Percentiles rank a stretch among this genome's conserved stretches.
phyloP scores from a whole-genome alignment of 2,329 filamentous ascomycete genomes.

The Colletotrichum acutatum region DNA sequence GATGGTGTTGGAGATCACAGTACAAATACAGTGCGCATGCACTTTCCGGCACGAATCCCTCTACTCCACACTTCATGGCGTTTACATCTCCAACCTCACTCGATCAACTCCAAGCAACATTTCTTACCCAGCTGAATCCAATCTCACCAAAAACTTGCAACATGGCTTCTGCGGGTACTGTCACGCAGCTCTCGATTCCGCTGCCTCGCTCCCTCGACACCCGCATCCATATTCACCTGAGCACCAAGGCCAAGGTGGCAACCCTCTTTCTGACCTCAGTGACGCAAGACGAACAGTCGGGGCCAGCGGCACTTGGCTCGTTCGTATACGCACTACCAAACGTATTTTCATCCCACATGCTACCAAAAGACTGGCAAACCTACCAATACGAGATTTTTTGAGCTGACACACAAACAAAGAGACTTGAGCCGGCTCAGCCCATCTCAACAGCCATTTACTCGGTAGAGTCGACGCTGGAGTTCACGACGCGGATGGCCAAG shows the following conservation, averaged over 20 bases:
- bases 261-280: conserved; percentile 72
- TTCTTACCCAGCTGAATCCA: not conserved
- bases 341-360: conserved; percentile 59
- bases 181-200: conserved; percentile 64
- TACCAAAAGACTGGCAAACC: not conserved
- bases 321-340: conserved; percentile 95
- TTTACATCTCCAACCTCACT: conserved; percentile 22
- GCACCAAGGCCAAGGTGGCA: conserved; percentile 66
- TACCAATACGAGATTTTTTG: not conserved
- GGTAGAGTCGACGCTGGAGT: conserved; percentile 82
- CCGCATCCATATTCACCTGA: conserved; percentile 69
- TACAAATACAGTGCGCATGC: not conserved
- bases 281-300: conserved; percentile 60
- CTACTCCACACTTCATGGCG: conserved; percentile 5
- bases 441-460: conserved; percentile 84
- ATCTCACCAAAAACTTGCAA: not conserved
- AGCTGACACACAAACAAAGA: conserved; percentile 46
- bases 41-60: not conserved
- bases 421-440: conserved; percentile 67
- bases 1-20: conserved; percentile 4
- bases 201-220: conserved; percentile 70
- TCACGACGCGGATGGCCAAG: conserved; percentile 86
- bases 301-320: conserved; percentile 76
- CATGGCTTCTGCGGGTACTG: conserved; percentile 38
- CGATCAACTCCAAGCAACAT: not conserved